Evolutionary conservation across 1,284 basidiomycete species (phyloP).

Genomic region (Takashimella koratensis): DNA sequence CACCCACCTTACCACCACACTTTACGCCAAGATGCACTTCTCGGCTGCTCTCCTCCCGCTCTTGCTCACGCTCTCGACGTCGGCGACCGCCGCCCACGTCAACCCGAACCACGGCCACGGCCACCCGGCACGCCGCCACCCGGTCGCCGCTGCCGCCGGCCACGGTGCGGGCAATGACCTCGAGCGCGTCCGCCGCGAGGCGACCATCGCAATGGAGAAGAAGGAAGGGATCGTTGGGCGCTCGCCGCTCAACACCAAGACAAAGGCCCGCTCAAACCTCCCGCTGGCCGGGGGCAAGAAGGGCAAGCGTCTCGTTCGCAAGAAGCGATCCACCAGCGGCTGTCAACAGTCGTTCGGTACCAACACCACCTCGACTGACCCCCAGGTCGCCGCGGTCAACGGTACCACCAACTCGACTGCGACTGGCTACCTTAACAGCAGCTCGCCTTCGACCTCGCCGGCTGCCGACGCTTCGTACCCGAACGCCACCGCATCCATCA

Average conservation of each 20-base stretch:
- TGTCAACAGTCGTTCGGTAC: slow-evolving; percentile 21
- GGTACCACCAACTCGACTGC: neutral
- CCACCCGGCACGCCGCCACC: slow-evolving; percentile 9
- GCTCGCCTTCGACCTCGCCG: neutral
- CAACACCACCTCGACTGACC: slow-evolving; percentile 9
- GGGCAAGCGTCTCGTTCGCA: slow-evolving; percentile 24
- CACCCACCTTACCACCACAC: slow-evolving; percentile 1
- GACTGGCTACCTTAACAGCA: neutral
- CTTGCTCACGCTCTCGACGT: slow-evolving; percentile 7
- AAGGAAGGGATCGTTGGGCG: neutral
- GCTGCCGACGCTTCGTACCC: neutral
- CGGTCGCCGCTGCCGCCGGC: neutral
- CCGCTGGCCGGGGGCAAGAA: slow-evolving; percentile 13
- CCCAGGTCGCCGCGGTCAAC: slow-evolving; percentile 1
- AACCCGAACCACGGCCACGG: slow-evolving; percentile 7
- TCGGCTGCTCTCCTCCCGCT: slow-evolving; percentile 24
- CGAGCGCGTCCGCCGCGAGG: slow-evolving; percentile 7
- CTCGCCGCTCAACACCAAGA: neutral
- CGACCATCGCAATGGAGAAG: slow-evolving; percentile 1
- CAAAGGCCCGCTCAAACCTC: neutral
- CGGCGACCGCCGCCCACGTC: slow-evolving; percentile 1
- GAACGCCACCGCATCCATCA: neutral
- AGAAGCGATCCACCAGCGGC: slow-evolving; percentile 20
- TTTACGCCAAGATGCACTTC: slow-evolving; percentile 27
- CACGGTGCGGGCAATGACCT: slow-evolving; percentile 1